Evolutionary conservation across 176 grass and related monocot species (phyloP).

Genomic region (Thinopyrum elongatum): DNA sequence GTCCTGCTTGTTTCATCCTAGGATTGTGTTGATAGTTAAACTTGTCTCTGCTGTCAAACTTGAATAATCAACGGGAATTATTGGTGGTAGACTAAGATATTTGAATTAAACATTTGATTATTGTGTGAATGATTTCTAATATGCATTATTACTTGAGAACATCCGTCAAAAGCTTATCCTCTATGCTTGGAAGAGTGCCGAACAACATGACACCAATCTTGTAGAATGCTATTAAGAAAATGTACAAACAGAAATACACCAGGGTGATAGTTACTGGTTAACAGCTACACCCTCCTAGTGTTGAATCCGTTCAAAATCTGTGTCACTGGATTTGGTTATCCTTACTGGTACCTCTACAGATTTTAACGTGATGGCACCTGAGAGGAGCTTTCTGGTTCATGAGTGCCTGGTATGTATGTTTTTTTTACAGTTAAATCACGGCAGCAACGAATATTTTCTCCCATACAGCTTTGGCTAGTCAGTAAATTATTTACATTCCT

Average conservation of each 20-base stretch:
- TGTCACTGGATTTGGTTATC: conserved; percentile 20
- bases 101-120: background rate
- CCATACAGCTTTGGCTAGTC: no score
- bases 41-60: background rate
- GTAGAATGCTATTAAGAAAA: background rate
- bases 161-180: background rate
- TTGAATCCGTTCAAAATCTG: conserved; percentile 17
- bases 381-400: no score
- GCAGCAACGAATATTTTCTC: no score
- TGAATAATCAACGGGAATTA: background rate
- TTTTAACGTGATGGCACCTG: conserved; percentile 1
- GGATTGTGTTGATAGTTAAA: background rate
- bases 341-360: background rate
- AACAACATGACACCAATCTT: background rate
- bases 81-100: background rate
- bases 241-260: background rate
- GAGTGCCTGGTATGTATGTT: no score
- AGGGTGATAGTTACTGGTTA: conserved; percentile 25
- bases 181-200: background rate
- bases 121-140: background rate
- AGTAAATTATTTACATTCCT: no score
- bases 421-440: no score
- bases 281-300: conserved; percentile 20
- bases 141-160: background rate
- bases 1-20: background rate